Conservation (phyloP, 345 rosid genomes). For the Zanthoxylum bungeanum region DNA sequence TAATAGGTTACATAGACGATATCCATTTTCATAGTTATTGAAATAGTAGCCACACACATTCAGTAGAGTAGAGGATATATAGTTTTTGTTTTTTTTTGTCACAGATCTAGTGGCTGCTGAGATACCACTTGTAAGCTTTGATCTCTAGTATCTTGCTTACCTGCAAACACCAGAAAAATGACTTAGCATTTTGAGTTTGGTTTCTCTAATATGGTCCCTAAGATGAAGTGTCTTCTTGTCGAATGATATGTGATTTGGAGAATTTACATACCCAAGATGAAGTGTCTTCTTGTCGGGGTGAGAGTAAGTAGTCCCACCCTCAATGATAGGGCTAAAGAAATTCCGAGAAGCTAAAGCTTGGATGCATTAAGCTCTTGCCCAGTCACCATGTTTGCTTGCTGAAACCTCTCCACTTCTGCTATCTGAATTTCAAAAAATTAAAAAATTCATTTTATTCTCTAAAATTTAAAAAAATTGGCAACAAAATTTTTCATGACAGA, state of each 20-base stretch:
- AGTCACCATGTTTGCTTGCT: conserved; percentile 69
- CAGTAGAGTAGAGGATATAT: too few species aligned
- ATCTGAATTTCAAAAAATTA: conserved; percentile 45
- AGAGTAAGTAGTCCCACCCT: conserved; percentile 43
- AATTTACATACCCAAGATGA: conserved; percentile 61
- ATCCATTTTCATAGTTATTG: neutral
- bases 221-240: too few species aligned
- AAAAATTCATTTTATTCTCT: too few species aligned
- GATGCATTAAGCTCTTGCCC: conserved; percentile 68
- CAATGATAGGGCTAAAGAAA: conserved; percentile 71
- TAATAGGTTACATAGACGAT: neutral
- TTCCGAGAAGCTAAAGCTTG: conserved; percentile 84
- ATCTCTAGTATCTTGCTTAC: neutral
- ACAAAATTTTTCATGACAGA: neutral
- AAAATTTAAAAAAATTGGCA: neutral
- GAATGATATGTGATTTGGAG: too few species aligned
- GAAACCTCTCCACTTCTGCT: conserved; percentile 82
- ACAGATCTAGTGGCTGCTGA: neutral
- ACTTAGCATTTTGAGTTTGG: too few species aligned
- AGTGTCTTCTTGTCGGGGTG: conserved; percentile 72
- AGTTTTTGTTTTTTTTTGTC: too few species aligned
- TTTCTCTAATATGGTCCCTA: too few species aligned
- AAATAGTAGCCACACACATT: neutral
- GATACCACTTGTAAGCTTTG: neutral
- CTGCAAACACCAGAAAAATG: conserved; percentile 12